These are phyloP conservation scores for Colletotrichum truncatum DNA, from an alignment of 2,329 filamentous ascomycete species.

Conservation along the genomic window DNA sequence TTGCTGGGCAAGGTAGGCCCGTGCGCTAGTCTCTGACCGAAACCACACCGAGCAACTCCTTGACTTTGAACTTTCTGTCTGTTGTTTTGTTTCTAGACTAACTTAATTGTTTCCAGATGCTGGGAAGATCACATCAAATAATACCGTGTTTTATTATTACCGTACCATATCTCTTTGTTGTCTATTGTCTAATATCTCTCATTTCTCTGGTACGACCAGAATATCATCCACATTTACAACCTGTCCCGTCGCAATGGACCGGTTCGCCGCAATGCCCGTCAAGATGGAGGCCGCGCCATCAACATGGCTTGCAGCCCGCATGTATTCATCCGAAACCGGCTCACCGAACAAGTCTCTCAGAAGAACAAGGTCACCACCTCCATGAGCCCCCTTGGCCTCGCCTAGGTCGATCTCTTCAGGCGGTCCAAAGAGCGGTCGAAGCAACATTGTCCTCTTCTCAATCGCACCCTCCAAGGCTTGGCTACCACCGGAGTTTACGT, in stretches of 20 bases:
- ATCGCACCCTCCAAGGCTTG: conserved; percentile 63
- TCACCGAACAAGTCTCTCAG: conserved; percentile 67
- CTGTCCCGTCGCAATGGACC: conserved; percentile 64
- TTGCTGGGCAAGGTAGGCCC: too few species aligned
- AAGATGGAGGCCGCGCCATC: conserved; percentile 68
- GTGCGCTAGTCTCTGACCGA: too few species aligned
- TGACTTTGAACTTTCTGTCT: too few species aligned
- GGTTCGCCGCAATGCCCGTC: conserved; percentile 68
- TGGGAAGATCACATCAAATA: too few species aligned
- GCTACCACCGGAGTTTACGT: conserved; percentile 68
- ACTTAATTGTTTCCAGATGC: too few species aligned
- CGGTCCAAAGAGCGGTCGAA: conserved; percentile 65
- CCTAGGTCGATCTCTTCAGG: conserved; percentile 63
- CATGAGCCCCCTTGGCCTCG: conserved; percentile 64
- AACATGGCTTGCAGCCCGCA: conserved; percentile 65
- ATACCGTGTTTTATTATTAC: too few species aligned
- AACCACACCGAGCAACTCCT: too few species aligned
- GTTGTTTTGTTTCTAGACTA: too few species aligned
- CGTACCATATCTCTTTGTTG: too few species aligned
- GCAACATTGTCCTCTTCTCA: conserved; percentile 56
- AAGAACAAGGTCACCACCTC: conserved; percentile 66
- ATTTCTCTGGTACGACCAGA: conserved; percentile 41
- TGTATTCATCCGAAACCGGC: conserved; percentile 58
- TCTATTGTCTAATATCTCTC: neutral
- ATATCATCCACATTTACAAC: conserved; percentile 65